Base-by-base conservation (phyloP, 495 filamentous ascomycete species). In the Aspergillus carlsbadensis region DNA sequence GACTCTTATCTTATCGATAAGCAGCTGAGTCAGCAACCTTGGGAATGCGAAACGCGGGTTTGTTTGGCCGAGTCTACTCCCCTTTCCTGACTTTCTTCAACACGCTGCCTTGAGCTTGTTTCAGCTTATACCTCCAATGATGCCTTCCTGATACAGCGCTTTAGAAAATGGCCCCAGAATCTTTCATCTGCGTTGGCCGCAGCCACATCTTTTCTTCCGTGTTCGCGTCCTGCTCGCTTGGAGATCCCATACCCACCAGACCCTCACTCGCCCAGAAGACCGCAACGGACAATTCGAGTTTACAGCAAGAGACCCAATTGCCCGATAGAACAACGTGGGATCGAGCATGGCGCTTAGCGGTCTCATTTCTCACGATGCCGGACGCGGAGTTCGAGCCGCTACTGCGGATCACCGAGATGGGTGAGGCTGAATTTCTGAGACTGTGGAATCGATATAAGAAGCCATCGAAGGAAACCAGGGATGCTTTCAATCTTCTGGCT, bases 261-360 rank as follows among this genome's bases (percentile, higher is more conserved):
- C 29, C 44, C 36, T 49, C 41, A 45, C 47, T 50, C 40, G 45
- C 35, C 17, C 53, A 46, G 7, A 52, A 42, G 22, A 22, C 29
- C 37, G 21, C 46, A 26, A 20, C 51, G 51, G 51, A 36, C 15
- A 44, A 44, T 8, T 54, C 51, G 37, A 29, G 3, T 29, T 34
- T 45, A 20, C 24, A 8, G 17, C 36, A 50, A 17, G 37, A 24
- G 29, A 17, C 2, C 44, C 15, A 57, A 45, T 53, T 63, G 33
- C 56, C 64, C 36, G 82, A 90, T 54, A 84, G 87, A 64, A 73
- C 77, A 50, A 70, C 70, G 51, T 90, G 84, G 80, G 81, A 88
- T 59, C 78, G 81, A 50, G 83, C 87, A 35, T 91, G 89, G 87
- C 81, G 83, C 64, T 69, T 77, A 2, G 87, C 86, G 42, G 90